Base-by-base conservation (phyloP, 1,284 basidiomycete genomes). In the Boletus hoseneyae region DNA sequence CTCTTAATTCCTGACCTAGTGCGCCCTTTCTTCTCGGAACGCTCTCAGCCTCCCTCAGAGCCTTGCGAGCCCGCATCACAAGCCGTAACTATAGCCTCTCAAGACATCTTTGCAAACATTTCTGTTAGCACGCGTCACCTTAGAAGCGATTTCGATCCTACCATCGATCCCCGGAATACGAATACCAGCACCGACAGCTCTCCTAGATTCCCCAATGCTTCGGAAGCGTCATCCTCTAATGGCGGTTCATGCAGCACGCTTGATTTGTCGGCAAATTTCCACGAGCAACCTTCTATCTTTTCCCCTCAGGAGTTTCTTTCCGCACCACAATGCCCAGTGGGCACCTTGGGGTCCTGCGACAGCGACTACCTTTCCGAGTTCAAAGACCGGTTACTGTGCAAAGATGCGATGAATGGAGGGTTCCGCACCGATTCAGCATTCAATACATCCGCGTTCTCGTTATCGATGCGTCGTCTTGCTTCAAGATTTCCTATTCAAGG, bases 1-100 rank as follows among this genome's bases (percentile, higher is more conserved):
- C 30, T 21, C 43, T 47, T 46, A 37, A 38, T 43, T 18, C 33
- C 9, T 38, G 42, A 33, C 4, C 13, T 27, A 65, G 63, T 67
- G 58, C 48, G 41, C 6, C 44, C 33, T 16, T 53, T 69, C 36
- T 65, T 69, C 44, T 66, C 59, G 6, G 67, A 69, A 34, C 29
- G 27, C 12, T 46, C 50, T n/a, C 55, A 53, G 10, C 45, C 39
- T 50, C 35, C 57, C 35, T 36, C 37, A 4, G 64, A 58, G 7
- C 50, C 45, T 41, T 47, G 13, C 36, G 23, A 25, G 23, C 39
- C 52, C 18, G 34, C 12, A 36, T 34, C 43, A 7, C 56, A 55
- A 30, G 9, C 32, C 5, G 16, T n/a, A 13, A 37, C 45, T 27
- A 27, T 41, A 23, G 27, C 51, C 40, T 42, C 61, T 30, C 50